A percentile compares a stretch with the other conserved stretches of the same genome.
These are phyloP conservation scores for Pachyrhizus erosus DNA, from an alignment of 306 rosid species.

Conservation along the genomic window DNA sequence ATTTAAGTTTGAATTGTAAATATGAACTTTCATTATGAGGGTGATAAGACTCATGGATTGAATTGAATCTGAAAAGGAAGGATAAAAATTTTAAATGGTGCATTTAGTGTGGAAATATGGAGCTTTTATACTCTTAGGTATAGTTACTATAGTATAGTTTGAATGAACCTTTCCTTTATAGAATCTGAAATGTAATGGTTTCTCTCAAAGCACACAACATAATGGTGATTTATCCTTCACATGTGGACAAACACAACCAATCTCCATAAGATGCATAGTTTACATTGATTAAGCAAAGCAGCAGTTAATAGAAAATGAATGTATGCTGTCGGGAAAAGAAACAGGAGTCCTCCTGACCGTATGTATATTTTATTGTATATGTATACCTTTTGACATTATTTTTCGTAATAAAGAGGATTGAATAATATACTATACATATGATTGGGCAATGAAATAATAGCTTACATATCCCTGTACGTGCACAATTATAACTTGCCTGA, in stretches of 20 bases:
- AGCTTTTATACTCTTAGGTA: background rate
- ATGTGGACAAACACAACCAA: background rate
- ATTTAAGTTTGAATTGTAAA: background rate
- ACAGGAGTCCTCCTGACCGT: background rate
- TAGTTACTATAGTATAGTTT: constrained; percentile 2
- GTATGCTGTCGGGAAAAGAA: background rate
- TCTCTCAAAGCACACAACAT: background rate
- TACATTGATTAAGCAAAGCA: constrained; percentile 5
- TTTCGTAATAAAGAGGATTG: background rate
- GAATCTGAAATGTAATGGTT: background rate
- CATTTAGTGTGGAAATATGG: background rate
- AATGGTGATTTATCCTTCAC: background rate
- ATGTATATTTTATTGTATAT: background rate
- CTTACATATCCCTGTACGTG: background rate
- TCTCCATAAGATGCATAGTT: background rate
- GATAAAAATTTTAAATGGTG: background rate
- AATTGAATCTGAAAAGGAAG: background rate
- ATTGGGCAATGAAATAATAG: background rate
- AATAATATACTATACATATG: background rate
- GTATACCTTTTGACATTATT: background rate
- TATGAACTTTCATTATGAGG: background rate
- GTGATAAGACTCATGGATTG: background rate
- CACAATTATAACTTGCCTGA: background rate
- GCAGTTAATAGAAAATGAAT: background rate
- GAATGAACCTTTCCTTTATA: background rate